phyloP scores from a whole-genome alignment of 2,329 filamentous ascomycete species.

The Colletotrichum sansevieriae region DNA sequence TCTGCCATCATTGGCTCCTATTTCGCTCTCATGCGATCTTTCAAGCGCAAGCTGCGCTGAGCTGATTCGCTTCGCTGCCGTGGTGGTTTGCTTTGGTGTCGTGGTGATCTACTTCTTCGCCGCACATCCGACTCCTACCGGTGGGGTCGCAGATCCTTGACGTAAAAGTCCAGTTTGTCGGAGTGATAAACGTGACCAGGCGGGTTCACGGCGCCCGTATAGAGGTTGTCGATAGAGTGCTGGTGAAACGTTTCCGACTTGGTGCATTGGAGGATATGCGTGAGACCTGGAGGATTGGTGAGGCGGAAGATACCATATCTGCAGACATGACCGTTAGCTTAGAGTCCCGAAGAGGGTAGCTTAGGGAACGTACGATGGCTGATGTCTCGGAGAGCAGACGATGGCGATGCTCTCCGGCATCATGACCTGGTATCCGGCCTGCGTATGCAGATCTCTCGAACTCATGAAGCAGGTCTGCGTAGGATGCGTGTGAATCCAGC shows the following conservation, averaged over 20 bases:
- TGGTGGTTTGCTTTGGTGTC: not conserved
- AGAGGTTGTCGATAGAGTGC: conserved; percentile 75
- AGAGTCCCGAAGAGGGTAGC: not conserved
- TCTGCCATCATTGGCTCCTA: not conserved
- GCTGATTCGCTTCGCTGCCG: not conserved
- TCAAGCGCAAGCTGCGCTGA: not conserved
- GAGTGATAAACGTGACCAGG: conserved; percentile 78
- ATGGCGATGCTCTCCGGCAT: conserved; percentile 96
- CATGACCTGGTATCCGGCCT: conserved; percentile 95
- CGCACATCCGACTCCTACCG: conserved; percentile 30
- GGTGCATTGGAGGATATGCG: conserved; percentile 84
- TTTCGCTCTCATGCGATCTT: not conserved
- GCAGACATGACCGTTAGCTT: conserved; percentile 10
- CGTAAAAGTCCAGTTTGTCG: conserved; percentile 71
- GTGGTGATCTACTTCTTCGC: not conserved
- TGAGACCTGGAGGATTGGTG: conserved; percentile 91
- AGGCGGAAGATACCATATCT: conserved; percentile 94
- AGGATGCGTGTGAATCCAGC: conserved; percentile 99
- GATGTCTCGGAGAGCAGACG: conserved; percentile 89
- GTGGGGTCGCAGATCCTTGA: conserved; percentile 65
- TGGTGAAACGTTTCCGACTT: conserved; percentile 88
- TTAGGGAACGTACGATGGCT: conserved; percentile 73
- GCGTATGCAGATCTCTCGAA: conserved; percentile 92
- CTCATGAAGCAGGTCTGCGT: conserved; percentile 99
- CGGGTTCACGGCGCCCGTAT: conserved; percentile 79